Evolutionary conservation across 1,284 basidiomycete species (phyloP), one percentile per base, ranked within the genome.

Genomic region (Pseudozyma sp.): DNA sequence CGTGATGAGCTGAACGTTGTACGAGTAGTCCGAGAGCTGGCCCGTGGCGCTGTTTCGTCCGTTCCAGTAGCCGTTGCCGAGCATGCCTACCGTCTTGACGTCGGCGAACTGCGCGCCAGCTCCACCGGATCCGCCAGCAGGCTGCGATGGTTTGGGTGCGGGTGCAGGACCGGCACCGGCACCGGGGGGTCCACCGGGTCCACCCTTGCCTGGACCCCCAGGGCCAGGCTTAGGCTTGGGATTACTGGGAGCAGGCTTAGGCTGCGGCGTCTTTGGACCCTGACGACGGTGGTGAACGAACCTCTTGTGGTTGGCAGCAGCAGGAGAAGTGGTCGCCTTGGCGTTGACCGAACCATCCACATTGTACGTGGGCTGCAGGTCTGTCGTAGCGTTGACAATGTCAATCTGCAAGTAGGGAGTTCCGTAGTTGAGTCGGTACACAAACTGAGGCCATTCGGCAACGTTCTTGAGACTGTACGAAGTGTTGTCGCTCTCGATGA

Each of bases 401-500:
- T 71, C 68, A 11, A 75, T 58, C 65, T 71, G 68, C 35, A 64
- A 33, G 29, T 56, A 65, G 13, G 73, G 73, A 24, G 73, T 68
- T 19, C 70, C 75, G 44, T 70, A 73, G 54, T 59, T 64, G 47
- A 79, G 37, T 16, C 74, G 49, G 62, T 72, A 77, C 19, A 72
- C 37, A 40, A 79, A 57, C 24, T 63, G 67, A 14, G 77, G 77
- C 64, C 57, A 61, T 9, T 33, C 33, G 14, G 54, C 54, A 5
- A 51, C 49, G 46, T 67, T 55, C 42, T 48, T 60, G 24, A 79
- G 57, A 19, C 65, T 65, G 67, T 68, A 75, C 30, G 46, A 58
- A 39, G 52, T 63, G 44, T 56, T 54, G 46, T 60, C 62, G 34
- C 54, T 42, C 42, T 77, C 62, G 43, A 70, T 72, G 45, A 62